phyloP scores from a whole-genome alignment of 2,329 filamentous ascomycete genomes.

The Monilinia laxa region DNA sequence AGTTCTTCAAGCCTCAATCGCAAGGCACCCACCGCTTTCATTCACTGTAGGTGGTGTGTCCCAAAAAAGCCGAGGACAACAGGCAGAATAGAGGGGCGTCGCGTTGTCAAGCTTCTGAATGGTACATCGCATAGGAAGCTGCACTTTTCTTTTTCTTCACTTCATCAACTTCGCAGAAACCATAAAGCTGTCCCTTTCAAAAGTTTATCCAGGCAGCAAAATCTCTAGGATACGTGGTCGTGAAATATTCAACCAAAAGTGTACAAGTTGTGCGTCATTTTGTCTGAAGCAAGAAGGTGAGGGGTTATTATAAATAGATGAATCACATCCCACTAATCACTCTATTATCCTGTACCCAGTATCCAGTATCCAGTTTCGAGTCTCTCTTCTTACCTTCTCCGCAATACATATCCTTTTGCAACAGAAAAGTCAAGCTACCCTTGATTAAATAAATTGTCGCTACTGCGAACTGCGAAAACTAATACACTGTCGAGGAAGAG shows the following conservation, averaged over 20 bases:
- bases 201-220: background rate
- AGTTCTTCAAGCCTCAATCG: slow-evolving; percentile 12
- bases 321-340: slow-evolving; percentile 22
- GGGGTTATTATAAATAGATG: slow-evolving; percentile 22
- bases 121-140: slow-evolving; percentile 1
- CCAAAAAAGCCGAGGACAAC: slow-evolving; percentile 15
- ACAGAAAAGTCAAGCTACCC: background rate
- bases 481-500: background rate
- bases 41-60: background rate
- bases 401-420: background rate
- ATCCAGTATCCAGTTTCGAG: background rate
- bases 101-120: slow-evolving; percentile 19
- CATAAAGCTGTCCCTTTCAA: slow-evolving; percentile 17
- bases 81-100: slow-evolving; percentile 20
- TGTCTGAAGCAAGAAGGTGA: slow-evolving; percentile 22
- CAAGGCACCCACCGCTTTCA: slow-evolving; percentile 3
- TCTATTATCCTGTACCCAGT: background rate
- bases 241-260: slow-evolving; percentile 13
- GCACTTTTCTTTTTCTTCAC: slow-evolving; percentile 2
- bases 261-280: slow-evolving; percentile 20
- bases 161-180: background rate
- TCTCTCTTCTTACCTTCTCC: background rate
- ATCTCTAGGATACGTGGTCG: slow-evolving; percentile 18
- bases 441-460: background rate
- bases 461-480: slow-evolving; percentile 11